Conservation (phyloP, 2,329 filamentous ascomycete genomes). For the Penicillium hesseltinei region DNA sequence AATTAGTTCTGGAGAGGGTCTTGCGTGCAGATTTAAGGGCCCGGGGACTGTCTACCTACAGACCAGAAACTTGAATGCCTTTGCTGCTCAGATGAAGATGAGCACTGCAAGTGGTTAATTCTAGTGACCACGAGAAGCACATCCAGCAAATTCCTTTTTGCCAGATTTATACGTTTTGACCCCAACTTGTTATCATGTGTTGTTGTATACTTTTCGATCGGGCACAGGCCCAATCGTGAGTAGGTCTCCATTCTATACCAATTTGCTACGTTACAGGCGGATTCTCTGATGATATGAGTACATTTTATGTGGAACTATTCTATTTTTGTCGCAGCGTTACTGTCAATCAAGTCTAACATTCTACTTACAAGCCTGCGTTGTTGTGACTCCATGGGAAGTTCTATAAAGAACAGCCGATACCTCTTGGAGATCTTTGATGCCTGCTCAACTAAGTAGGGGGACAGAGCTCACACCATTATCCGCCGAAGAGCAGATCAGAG, state of each 20-base stretch:
- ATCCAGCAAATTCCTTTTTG: no score
- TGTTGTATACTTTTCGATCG: neutral
- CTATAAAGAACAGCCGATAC: neutral
- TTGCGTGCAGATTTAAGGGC: slow-evolving; percentile 90
- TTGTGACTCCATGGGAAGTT: neutral
- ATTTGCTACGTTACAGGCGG: neutral
- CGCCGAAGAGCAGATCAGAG: neutral
- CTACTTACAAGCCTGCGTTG: neutral
- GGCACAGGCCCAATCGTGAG: neutral
- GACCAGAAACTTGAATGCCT: slow-evolving; percentile 75
- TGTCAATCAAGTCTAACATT: neutral
- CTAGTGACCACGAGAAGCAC: no score
- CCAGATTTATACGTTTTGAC: neutral
- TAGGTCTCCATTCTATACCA: slow-evolving; percentile 1
- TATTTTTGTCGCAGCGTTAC: neutral
- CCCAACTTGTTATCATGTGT: neutral
- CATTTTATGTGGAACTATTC: neutral
- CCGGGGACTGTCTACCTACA: slow-evolving; percentile 92
- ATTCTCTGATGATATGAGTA: neutral
- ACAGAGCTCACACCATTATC: neutral
- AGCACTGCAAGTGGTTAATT: slow-evolving; percentile 34
- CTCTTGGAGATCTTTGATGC: neutral
- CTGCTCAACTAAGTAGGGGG: neutral
- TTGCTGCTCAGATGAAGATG: slow-evolving; percentile 53
- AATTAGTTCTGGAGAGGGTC: slow-evolving; percentile 74